Evolutionary conservation across 345 rosid genomes (phyloP).

Genomic region (Jatropha curcas): DNA sequence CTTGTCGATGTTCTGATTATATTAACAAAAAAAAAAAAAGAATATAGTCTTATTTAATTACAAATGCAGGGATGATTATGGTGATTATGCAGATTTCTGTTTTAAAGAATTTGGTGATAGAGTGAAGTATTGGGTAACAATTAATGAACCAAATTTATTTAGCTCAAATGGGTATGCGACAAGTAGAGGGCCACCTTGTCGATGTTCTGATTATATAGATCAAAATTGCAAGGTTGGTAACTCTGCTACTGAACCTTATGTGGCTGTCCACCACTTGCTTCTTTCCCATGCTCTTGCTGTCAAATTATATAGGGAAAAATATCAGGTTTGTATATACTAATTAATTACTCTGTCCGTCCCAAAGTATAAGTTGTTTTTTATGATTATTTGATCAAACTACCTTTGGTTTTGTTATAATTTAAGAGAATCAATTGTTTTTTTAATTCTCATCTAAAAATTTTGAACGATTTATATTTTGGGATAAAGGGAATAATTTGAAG

Average conservation of each 20-base stretch:
- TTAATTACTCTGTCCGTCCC: too few species aligned
- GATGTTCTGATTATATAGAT: constrained; percentile 5
- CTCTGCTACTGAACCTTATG: constrained; percentile 22
- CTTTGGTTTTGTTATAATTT: too few species aligned
- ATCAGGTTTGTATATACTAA: constrained; percentile 10
- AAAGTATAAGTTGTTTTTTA: too few species aligned
- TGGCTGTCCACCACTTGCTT: constrained; percentile 18
- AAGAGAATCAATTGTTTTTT: too few species aligned
- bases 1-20: constrained; percentile 18
- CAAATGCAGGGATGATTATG: constrained; percentile 38
- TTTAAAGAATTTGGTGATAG: constrained; percentile 45
- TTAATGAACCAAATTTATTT: constrained; percentile 47
- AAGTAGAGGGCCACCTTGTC: constrained; percentile 11
- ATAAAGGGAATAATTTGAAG: too few species aligned
- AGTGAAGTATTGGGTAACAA: constrained; percentile 49
- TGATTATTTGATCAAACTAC: too few species aligned
- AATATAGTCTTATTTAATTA: too few species aligned
- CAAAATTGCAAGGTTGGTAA: constrained; percentile 8
- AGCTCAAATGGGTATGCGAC: constrained; percentile 3
- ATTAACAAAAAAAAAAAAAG: too few species aligned
- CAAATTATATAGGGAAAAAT: constrained; percentile 34
- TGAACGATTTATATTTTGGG: too few species aligned
- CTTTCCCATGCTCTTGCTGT: constrained; percentile 39
- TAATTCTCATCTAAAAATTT: too few species aligned
- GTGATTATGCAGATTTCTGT: constrained; percentile 44